These are phyloP conservation scores for Rosa hybrid DNA, from an alignment of 331 rosid species.

Conservation along the genomic window DNA sequence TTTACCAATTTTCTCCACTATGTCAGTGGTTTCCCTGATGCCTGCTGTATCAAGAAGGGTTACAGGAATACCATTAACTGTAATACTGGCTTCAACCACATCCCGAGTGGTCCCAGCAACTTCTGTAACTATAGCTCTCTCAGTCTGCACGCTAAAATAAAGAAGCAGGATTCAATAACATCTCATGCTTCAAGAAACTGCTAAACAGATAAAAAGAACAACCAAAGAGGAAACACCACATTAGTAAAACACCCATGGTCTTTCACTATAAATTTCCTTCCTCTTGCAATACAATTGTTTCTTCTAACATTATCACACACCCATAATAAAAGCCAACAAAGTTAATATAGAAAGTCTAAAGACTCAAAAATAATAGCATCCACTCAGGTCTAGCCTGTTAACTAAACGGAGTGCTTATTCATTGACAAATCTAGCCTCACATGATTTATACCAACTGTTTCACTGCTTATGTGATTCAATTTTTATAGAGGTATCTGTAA, in stretches of 20 bases:
- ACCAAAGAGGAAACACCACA: background rate
- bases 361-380: background rate
- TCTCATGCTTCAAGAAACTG: constrained; percentile 1
- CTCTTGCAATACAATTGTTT: background rate
- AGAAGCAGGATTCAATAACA: constrained; percentile 48
- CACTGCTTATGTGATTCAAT: background rate
- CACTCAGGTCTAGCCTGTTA: background rate
- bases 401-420: background rate
- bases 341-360: background rate
- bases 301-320: background rate
- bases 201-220: background rate
- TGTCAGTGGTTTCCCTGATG: constrained; percentile 88
- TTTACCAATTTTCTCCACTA: constrained; percentile 94
- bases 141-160: constrained; percentile 92
- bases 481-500: background rate
- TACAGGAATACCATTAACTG: constrained; percentile 77
- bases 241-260: background rate
- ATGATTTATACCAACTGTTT: background rate
- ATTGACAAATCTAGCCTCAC: background rate
- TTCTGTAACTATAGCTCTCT: constrained; percentile 97
- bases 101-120: constrained; percentile 98
- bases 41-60: constrained; percentile 99
- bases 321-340: background rate
- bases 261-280: background rate
- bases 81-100: constrained; percentile 86